These are phyloP conservation scores for Huntiella moniliformis DNA, from an alignment of 2,329 filamentous ascomycete genomes.

Conservation along the genomic window DNA sequence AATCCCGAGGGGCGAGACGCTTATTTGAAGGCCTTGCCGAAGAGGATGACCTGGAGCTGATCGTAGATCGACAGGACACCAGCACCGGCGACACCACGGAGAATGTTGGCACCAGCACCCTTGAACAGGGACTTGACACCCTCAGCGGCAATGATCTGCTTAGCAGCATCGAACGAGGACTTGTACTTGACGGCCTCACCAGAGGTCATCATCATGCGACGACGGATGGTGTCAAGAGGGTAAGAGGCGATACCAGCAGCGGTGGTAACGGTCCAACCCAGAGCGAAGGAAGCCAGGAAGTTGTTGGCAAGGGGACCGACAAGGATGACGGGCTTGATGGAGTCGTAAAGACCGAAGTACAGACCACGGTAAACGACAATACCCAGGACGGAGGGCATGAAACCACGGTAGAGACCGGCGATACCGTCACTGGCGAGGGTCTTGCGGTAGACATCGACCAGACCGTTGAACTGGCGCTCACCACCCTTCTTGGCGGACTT, in stretches of 20 bases:
- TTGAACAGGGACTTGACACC: conserved; percentile 99
- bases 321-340: conserved; percentile 96
- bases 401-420: conserved; percentile 99
- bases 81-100: conserved; percentile 99
- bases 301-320: conserved; percentile 82
- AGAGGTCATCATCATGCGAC: conserved; percentile 99
- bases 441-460: conserved; percentile 99
- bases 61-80: conserved; percentile 99
- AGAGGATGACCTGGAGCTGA: conserved; percentile 96
- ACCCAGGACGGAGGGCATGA: conserved; percentile 97
- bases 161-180: conserved; percentile 82
- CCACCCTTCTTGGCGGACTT: conserved; percentile 95
- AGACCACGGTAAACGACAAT: conserved; percentile 99
- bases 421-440: conserved; percentile 97
- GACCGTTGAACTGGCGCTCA: conserved; percentile 99
- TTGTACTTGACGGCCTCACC: conserved; percentile 99
- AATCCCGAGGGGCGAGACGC: conserved; percentile 22
- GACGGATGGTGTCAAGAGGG: conserved; percentile 98
- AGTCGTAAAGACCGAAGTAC: conserved; percentile 99
- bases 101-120: conserved; percentile 99
- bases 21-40: conserved; percentile 97
- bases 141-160: conserved; percentile 94
- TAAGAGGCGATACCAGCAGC: conserved; percentile 99
- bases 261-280: conserved; percentile 98
- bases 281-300: conserved; percentile 98